Evolutionary conservation across 169 alveolate genomes (phyloP), one percentile per base, ranked within the genome.

Genomic region (Eimeria mitis): DNA sequence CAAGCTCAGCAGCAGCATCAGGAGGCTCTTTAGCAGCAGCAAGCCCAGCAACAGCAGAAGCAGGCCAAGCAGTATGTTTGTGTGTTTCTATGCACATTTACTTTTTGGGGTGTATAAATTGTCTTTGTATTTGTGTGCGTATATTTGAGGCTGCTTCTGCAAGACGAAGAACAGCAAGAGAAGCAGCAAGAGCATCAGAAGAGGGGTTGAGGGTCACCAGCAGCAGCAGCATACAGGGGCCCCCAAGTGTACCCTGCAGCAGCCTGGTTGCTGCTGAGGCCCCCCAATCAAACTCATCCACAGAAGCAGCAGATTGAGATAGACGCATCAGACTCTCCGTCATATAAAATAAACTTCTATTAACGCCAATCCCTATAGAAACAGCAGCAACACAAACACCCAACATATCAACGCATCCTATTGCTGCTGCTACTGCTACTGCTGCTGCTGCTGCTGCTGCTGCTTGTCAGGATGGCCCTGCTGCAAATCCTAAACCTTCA

Each of bases 271-370:
- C 92, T 49, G 92, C 79, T 8, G 92, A 59, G 21, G 59, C 28
- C 37, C 56, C 76, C 92, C 78, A 85, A 1, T 7, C 61, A 40
- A 85, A 85, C 9, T 19, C 6, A 4, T 56, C 7, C 8, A 61
- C 21, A 40, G 79, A 31, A 1, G 56, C 40, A 63, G 92, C 47
- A 34, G 73, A 42, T 9, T 59, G 81, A 19, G 92, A 49, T 6
- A 85, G 59, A 6, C 92, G 78, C 63, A 85, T 44, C 19, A 85
- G 79, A 25, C 68, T 34, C 59, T 85, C 92, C n/a, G 79, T 83
- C 25, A 85, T 25, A 63, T 49, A 85, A 42, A 85, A 85, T 11
- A 85, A 71, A 19, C 91, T 83, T 34, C 92, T 40, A 59, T 85
- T 85, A 9, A 63, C n/a, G 79, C 44, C 25, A 16, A 52, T 13